These are phyloP conservation scores for Musa acuminata DNA, from an alignment of 176 grass and related monocot species.

Conservation along the genomic window DNA sequence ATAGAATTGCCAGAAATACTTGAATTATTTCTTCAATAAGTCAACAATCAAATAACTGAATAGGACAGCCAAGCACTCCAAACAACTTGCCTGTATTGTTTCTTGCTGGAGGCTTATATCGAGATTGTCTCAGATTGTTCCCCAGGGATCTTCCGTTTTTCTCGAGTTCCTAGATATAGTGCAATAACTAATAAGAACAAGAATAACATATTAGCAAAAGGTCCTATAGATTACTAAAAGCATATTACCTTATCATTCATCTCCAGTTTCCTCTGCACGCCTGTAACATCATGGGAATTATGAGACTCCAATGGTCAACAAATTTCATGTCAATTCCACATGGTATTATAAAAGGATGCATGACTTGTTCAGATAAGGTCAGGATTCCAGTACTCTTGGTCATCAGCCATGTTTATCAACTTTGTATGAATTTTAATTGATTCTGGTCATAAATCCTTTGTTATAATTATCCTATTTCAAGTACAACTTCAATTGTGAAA, in stretches of 20 bases:
- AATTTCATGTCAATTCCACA: background rate
- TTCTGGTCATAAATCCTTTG: background rate
- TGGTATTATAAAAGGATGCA: too few relatives aligned
- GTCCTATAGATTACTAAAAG: background rate
- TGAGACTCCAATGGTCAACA: background rate
- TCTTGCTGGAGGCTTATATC: constrained; percentile 42
- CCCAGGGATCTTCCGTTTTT: constrained; percentile 48
- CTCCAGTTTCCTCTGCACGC: constrained; percentile 86
- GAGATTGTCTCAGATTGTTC: constrained; percentile 43
- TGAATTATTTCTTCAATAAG: too few relatives aligned
- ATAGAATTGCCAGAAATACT: too few relatives aligned
- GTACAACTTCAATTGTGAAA: background rate
- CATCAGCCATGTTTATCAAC: too few relatives aligned
- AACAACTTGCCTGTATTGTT: constrained; percentile 56
- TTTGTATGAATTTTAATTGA: too few relatives aligned
- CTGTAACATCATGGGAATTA: constrained; percentile 27
- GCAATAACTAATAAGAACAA: background rate
- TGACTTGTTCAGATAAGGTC: background rate
- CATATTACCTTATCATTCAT: constrained; percentile 45
- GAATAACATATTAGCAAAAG: background rate
- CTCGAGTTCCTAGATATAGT: constrained; percentile 22
- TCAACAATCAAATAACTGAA: background rate
- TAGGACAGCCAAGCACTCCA: background rate
- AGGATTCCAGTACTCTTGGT: too few relatives aligned
- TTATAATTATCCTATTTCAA: background rate